These are phyloP conservation scores for Limtongia smithiae DNA, from an alignment of 805 yeast species.

Conservation along the genomic window DNA sequence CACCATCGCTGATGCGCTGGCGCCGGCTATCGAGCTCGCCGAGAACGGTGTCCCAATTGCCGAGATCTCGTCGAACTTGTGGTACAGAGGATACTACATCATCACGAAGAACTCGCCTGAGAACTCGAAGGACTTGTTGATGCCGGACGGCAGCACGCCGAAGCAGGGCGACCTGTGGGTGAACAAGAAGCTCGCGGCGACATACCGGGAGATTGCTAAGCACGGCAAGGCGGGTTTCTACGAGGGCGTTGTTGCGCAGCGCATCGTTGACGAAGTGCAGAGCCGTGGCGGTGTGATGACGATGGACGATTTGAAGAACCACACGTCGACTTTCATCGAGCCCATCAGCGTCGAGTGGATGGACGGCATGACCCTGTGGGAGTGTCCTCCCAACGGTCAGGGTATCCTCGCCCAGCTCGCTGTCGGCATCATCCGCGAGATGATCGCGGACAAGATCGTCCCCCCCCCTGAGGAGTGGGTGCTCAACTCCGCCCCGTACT, in stretches of 20 bases:
- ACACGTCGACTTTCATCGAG: conserved; percentile 59
- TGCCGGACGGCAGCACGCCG: conserved; percentile 47
- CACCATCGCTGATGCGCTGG: conserved; percentile 52
- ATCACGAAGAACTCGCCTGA: conserved; percentile 36
- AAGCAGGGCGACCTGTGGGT: conserved; percentile 53
- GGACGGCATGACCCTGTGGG: conserved; percentile 61
- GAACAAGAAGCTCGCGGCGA: conserved; percentile 53
- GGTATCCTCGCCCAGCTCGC: conserved; percentile 74
- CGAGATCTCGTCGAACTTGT: conserved; percentile 51
- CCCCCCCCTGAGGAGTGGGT: conserved; percentile 41
- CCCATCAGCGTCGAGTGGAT: conserved; percentile 54
- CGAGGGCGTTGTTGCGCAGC: conserved; percentile 64
- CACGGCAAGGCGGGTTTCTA: conserved; percentile 66
- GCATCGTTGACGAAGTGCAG: conserved; percentile 54
- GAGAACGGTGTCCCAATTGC: conserved; percentile 64
- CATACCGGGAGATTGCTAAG: conserved; percentile 50
- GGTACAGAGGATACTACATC: conserved; percentile 48
- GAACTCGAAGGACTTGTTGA: conserved; percentile 37
- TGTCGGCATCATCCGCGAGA: conserved; percentile 58
- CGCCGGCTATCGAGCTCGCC: conserved; percentile 67
- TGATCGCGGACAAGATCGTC: conserved; percentile 45
- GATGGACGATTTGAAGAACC: conserved; percentile 53
- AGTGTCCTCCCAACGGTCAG: conserved; percentile 81
- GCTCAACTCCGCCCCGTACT: conserved; percentile 68
- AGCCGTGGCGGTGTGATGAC: conserved; percentile 55